Evolutionary conservation across 2,329 filamentous ascomycete species (phyloP).

Genomic region (Phoma sp.): DNA sequence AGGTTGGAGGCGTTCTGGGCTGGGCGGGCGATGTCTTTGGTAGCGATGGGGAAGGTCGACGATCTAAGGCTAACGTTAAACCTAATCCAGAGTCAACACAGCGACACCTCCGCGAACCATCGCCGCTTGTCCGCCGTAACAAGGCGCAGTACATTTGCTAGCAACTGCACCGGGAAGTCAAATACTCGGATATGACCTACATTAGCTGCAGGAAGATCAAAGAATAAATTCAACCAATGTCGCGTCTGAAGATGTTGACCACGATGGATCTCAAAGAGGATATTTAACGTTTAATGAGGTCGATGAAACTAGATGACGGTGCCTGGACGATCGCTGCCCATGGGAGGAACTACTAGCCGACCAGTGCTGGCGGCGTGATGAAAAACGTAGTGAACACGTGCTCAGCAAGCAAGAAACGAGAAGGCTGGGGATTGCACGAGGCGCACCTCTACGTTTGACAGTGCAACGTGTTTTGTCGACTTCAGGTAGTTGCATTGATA

Average conservation of each 20-base stretch:
- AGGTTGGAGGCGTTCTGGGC: conserved; percentile 29
- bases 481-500: neutral
- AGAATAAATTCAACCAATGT: neutral
- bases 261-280: neutral
- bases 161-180: conserved; percentile 3
- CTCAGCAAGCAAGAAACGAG: conserved; percentile 4
- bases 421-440: conserved; percentile 6
- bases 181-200: conserved; percentile 7
- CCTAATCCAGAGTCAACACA: conserved; percentile 19
- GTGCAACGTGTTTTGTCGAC: neutral
- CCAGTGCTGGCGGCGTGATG: conserved; percentile 2
- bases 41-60: conserved; percentile 22
- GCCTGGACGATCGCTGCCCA: conserved; percentile 9
- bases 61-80: conserved; percentile 21
- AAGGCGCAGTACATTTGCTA: conserved; percentile 22
- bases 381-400: conserved; percentile 3
- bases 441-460: neutral
- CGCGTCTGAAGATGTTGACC: conserved; percentile 18
- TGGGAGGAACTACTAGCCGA: conserved; percentile 1
- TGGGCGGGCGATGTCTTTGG: conserved; percentile 24
- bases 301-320: conserved; percentile 10
- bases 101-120: conserved; percentile 20
- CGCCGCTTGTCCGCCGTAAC: conserved; percentile 18
- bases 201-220: conserved; percentile 1
- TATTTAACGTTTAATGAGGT: conserved; percentile 2